Conservation (phyloP, 768 basidiomycete genomes). For the Ramaria rubella region DNA sequence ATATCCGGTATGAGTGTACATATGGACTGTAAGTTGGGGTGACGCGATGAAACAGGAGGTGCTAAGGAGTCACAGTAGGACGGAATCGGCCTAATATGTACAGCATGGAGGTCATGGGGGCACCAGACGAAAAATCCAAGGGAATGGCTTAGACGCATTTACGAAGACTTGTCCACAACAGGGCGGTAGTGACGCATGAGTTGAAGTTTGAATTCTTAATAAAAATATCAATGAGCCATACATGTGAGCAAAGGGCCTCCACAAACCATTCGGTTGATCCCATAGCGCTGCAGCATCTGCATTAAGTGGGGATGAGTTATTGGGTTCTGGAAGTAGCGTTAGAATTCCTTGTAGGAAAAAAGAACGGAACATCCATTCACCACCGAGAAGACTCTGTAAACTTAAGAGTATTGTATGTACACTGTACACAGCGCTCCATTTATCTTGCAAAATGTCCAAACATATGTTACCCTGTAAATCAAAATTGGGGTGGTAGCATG, state of each 20-base stretch:
- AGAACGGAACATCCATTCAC: constrained; percentile 36
- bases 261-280: constrained; percentile 59
- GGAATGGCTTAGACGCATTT: not conserved
- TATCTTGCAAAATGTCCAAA: constrained; percentile 84
- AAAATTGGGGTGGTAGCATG: constrained; percentile 89
- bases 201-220: constrained; percentile 62
- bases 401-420: constrained; percentile 87
- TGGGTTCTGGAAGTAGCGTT: constrained; percentile 57
- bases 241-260: not conserved
- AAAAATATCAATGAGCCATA: constrained; percentile 4
- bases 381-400: constrained; percentile 81
- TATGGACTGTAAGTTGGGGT: not conserved
- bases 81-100: not conserved
- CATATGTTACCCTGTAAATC: constrained; percentile 70
- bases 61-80: not conserved
- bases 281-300: constrained; percentile 80
- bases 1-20: constrained; percentile 4
- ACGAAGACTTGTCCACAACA: constrained; percentile 15
- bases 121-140: not conserved
- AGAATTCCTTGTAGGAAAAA: not conserved
- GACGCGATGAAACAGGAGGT: not conserved
- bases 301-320: constrained; percentile 88
- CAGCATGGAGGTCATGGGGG: not conserved
- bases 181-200: constrained; percentile 69
- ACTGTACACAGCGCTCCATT: constrained; percentile 91